Evolutionary conservation across 805 yeast genomes (phyloP), one percentile per base, ranked within the genome.

Genomic region (Cyberlindnera meyerae): DNA sequence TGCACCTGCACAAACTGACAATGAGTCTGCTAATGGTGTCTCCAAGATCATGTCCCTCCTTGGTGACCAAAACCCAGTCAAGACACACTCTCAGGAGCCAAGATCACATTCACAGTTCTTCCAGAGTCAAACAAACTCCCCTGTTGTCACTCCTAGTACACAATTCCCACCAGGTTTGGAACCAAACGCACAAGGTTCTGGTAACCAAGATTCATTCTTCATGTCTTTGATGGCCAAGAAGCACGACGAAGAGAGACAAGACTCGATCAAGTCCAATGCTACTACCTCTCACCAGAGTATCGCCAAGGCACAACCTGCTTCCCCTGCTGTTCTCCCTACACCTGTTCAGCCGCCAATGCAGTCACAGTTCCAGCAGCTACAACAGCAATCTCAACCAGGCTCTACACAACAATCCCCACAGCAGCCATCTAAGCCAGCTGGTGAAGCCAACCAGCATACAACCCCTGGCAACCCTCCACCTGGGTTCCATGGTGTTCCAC

Each of bases 31-130:
- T 12, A 49, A 47, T 31, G 55, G 50, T 22, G 55, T 49, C 6
- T 51, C 57, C 7, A 52, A 50, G 26, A 42, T 54, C 11, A 31
- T 52, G 11, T 54, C 58, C 1, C 45, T 54, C 36, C 33, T 54
- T 11, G 36, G 33, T 5, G 40, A 25, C 6, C 29, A 28, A 14
- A 26, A 24, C 11, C 11, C 36, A 14, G 24, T 31, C 8, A 25
- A 20, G 16, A 12, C 29, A 8, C 16, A 12, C 7, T 22, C 24
- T 9, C 29, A 36, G 11, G 31, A 27, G 13, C 41, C 25, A 8
- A 39, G 44, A 30, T 44, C 48, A 6, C 48, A 44, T 17, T 44
- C 41, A 42, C 22, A 20, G 22, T 44, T 44, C 33, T 20, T 24
- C 18, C 34, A 36, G 24, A 38, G 34, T 26, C 31, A 22, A 17